Evolutionary conservation across 1,284 basidiomycete genomes (phyloP).

Genomic region (Ustilago cynodontis): DNA sequence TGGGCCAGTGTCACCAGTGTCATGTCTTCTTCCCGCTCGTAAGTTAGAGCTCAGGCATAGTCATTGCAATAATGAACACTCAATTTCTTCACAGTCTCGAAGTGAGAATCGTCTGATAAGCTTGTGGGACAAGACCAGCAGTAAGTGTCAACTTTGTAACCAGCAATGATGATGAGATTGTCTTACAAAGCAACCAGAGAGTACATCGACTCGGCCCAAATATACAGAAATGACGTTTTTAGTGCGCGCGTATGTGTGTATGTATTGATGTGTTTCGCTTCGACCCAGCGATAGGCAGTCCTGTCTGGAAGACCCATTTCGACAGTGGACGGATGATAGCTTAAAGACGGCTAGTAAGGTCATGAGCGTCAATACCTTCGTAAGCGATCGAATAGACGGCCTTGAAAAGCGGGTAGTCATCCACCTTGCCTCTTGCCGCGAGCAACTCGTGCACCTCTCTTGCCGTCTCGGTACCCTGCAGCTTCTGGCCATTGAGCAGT

Average conservation of each 20-base stretch:
- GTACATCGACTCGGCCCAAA: constrained; percentile 6
- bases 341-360: constrained; percentile 69
- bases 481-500: constrained; percentile 75
- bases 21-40: constrained; percentile 51
- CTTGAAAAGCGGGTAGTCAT: constrained; percentile 74
- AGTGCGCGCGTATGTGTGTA: background rate
- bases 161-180: constrained; percentile 13
- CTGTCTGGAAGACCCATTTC: background rate
- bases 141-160: background rate
- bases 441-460: constrained; percentile 74
- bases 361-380: constrained; percentile 69
- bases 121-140: background rate
- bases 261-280: background rate
- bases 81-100: constrained; percentile 2
- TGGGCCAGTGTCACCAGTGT: constrained; percentile 61
- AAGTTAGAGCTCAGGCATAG: background rate
- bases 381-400: constrained; percentile 70
- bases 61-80: constrained; percentile 1
- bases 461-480: constrained; percentile 74
- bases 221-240: constrained; percentile 1
- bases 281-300: background rate
- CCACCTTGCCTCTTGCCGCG: constrained; percentile 71
- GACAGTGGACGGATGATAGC: background rate
- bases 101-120: background rate
- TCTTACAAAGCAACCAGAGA: constrained; percentile 11